Evolutionary conservation across 805 yeast species (phyloP).

Genomic region (Cyberlindnera misumaiensis): DNA sequence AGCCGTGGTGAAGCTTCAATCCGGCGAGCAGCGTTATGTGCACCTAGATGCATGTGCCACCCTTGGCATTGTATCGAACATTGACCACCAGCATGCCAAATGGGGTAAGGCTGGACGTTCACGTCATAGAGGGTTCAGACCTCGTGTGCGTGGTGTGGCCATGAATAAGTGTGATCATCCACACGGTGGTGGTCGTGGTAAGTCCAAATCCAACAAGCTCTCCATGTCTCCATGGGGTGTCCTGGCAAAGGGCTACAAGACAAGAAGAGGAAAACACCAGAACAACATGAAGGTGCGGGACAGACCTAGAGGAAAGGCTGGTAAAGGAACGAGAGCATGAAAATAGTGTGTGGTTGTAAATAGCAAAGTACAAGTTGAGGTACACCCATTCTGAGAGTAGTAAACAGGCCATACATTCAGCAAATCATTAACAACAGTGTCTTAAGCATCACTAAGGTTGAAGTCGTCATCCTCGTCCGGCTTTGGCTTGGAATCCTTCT

Average conservation of each 20-base stretch:
- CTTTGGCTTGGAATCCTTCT: slow-evolving; percentile 31
- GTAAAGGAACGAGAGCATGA: slow-evolving; percentile 18
- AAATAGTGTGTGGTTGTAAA: not conserved
- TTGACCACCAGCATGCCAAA: slow-evolving; percentile 82
- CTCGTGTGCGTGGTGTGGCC: slow-evolving; percentile 95
- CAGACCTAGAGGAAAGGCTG: slow-evolving; percentile 73
- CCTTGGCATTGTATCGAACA: slow-evolving; percentile 85
- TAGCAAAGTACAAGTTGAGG: too few relatives aligned
- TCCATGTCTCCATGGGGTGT: slow-evolving; percentile 97
- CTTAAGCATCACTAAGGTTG: slow-evolving; percentile 25
- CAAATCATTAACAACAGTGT: too few relatives aligned
- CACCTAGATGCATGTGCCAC: slow-evolving; percentile 87
- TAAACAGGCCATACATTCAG: too few relatives aligned
- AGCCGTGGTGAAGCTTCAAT: slow-evolving; percentile 76
- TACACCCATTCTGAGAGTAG: too few relatives aligned
- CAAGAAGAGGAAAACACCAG: slow-evolving; percentile 82
- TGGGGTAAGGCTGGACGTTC: slow-evolving; percentile 97
- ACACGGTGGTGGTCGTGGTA: slow-evolving; percentile 99
- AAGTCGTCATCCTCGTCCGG: slow-evolving; percentile 37
- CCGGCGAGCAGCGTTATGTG: slow-evolving; percentile 92
- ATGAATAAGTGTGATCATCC: slow-evolving; percentile 98
- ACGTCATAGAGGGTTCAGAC: slow-evolving; percentile 89
- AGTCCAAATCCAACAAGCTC: slow-evolving; percentile 90
- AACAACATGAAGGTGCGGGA: slow-evolving; percentile 85
- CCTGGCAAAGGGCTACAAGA: slow-evolving; percentile 86